Evolutionary conservation across 768 basidiomycete genomes (phyloP).

Genomic region (Panus rudis): DNA sequence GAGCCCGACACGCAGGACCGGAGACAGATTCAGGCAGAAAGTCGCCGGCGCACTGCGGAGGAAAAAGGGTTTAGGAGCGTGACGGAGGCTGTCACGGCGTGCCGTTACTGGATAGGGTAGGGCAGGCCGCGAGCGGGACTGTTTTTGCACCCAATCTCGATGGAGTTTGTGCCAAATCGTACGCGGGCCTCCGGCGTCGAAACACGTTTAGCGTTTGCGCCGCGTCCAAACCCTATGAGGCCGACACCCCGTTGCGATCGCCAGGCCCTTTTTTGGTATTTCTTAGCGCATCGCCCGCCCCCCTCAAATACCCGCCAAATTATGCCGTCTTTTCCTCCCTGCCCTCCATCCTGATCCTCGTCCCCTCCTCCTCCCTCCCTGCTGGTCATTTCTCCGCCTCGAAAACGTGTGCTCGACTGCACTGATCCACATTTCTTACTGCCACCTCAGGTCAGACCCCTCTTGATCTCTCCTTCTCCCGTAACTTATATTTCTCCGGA

Average conservation of each 20-base stretch:
- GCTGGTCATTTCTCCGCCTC: conserved; percentile 7
- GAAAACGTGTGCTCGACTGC: conserved; percentile 13
- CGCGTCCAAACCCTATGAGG: conserved; percentile 52
- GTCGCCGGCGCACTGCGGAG: too few relatives aligned
- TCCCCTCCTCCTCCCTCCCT: conserved; percentile 17
- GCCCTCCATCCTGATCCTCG: conserved; percentile 13
- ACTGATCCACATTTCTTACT: conserved; percentile 18
- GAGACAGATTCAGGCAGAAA: too few relatives aligned
- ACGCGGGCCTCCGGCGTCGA: conserved; percentile 36
- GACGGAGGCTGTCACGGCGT: too few relatives aligned
- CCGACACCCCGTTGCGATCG: conserved; percentile 45
- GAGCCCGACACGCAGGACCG: too few relatives aligned
- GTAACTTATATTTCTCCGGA: conserved; percentile 1
- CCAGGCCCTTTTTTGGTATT: conserved; percentile 41
- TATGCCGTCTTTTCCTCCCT: conserved; percentile 23
- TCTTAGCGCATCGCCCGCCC: conserved; percentile 35
- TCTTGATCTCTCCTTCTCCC: not conserved
- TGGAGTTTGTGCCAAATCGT: conserved; percentile 30
- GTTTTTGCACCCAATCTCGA: too few relatives aligned
- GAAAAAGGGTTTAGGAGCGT: too few relatives aligned
- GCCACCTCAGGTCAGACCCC: conserved; percentile 9
- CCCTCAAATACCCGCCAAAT: conserved; percentile 37
- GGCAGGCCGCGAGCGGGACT: too few relatives aligned
- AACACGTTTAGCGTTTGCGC: conserved; percentile 72
- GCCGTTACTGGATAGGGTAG: too few relatives aligned